Evolutionary conservation across 2,329 filamentous ascomycete genomes (phyloP).

Genomic region (Trichoderma lentiforme): DNA sequence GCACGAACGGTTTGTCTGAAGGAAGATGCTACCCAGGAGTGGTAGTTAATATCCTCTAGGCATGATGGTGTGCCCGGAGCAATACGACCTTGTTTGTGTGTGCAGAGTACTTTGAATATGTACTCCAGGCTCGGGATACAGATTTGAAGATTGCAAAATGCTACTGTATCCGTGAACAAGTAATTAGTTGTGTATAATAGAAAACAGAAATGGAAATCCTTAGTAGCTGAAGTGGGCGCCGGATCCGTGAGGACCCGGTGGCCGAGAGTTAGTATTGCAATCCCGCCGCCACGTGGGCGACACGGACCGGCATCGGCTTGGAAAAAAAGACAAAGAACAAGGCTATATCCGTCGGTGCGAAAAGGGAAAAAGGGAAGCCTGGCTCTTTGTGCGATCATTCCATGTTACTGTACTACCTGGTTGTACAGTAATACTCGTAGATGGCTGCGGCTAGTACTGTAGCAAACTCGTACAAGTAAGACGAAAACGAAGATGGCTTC

Average conservation of each 20-base stretch:
- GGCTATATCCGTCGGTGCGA: not conserved
- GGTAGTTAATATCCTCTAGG: not conserved
- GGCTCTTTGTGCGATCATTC: not conserved
- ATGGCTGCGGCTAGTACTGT: not conserved
- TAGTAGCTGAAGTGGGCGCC: not conserved
- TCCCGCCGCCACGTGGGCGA: slow-evolving; percentile 8
- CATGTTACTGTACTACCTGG: not conserved
- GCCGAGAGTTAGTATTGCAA: not conserved
- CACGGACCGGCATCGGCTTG: not conserved
- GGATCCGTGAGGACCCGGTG: not conserved
- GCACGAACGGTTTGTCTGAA: not conserved
- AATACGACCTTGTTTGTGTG: not conserved
- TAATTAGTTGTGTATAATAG: not conserved
- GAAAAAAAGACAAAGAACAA: not conserved
- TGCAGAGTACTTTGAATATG: not conserved
- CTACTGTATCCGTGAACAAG: not conserved
- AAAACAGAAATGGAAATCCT: not conserved
- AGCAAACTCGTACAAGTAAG: not conserved
- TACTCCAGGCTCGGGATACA: not conserved
- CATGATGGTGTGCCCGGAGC: not conserved
- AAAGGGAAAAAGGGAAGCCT: not conserved
- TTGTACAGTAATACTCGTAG: not conserved
- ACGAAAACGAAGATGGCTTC: slow-evolving; percentile 4
- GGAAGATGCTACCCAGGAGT: not conserved
- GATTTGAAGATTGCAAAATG: not conserved